Evolutionary conservation across 2,329 filamentous ascomycete genomes (phyloP), one percentile per base, ranked within the genome.

Genomic region (Calonectria pseudoreteaudii): DNA sequence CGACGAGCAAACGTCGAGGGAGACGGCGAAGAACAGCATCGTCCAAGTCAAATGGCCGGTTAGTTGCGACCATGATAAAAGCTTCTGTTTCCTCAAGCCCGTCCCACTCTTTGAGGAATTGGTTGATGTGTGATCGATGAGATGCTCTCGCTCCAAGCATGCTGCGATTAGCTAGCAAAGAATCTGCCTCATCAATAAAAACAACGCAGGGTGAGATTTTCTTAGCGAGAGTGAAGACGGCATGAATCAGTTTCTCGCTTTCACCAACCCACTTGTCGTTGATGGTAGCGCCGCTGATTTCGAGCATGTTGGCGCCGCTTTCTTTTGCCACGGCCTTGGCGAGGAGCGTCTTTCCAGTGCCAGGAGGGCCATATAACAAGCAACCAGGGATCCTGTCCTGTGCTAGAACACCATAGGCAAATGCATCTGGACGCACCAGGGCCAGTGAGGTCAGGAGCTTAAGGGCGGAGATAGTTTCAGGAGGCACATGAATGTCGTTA

Each of bases 31-130:
- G 88, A 13, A 97, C 94, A 13, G 94, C 94, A 79, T 97, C 94
- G 80, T 99, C 97, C 1, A 99, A 91, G 81, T 98, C 97, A 81
- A 98, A 98, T 0, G 97, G 97, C 13, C 96, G 90, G 84, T 99
- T 98, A 11, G 96, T 98, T 34, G 97, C 96, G 0, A 98, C 95
- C 95, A 99, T 98, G 84, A 99, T 96, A 83, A 99, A 98, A 3
- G 96, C 95, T 23, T 94, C 94, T 60, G 92, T 90, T 79, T 94
- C 94, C 68, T 88, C 88, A 88, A 98, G 93, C 14, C 97, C 97
- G 80, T 98, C 97, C 97, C 96, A 98, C 83, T 98, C 96, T 68
- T 95, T 94, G 65, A 99, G 87, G 84, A 98, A 98, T 85, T 99
- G 96, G 82, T 98, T 99, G 84, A 98, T 96, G 69, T 97, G 93